phyloP scores from a whole-genome alignment of 83 land plant genomes.

The Picea abies region DNA sequence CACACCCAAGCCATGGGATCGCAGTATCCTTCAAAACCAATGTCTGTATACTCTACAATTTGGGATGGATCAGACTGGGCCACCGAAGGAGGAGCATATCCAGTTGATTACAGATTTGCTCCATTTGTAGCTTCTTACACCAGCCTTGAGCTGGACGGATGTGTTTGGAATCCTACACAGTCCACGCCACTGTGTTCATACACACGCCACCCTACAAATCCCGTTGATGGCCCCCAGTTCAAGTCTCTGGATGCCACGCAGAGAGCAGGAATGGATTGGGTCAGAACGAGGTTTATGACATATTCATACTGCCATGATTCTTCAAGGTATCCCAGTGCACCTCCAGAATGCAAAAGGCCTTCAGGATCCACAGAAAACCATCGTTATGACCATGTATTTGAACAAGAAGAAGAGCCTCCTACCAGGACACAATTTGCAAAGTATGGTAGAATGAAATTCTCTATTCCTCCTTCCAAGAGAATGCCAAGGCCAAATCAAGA shows the following conservation, averaged over 20 bases:
- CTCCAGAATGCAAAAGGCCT: slow-evolving; percentile 21
- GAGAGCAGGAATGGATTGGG: slow-evolving; percentile 42
- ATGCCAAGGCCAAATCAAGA: neutral
- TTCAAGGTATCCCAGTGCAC: slow-evolving; percentile 21
- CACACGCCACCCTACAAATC: slow-evolving; percentile 16
- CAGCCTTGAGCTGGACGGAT: slow-evolving; percentile 49
- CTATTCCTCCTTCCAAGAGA: slow-evolving; percentile 10
- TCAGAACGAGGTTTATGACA: slow-evolving; percentile 16
- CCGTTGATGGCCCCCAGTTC: slow-evolving; percentile 39
- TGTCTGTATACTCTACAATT: slow-evolving; percentile 59
- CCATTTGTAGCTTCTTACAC: slow-evolving; percentile 46
- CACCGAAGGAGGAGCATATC: slow-evolving; percentile 61
- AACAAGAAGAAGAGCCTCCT: slow-evolving; percentile 9
- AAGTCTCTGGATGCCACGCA: slow-evolving; percentile 36
- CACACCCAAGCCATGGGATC: slow-evolving; percentile 13
- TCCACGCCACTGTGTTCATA: slow-evolving; percentile 16
- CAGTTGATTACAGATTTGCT: slow-evolving; percentile 59
- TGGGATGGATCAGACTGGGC: slow-evolving; percentile 85
- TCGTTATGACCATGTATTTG: neutral
- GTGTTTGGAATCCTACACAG: slow-evolving; percentile 18
- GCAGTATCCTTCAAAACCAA: slow-evolving; percentile 63
- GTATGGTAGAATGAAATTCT: slow-evolving; percentile 9
- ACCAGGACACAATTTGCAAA: slow-evolving; percentile 8
- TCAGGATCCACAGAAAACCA: neutral
- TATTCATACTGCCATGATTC: slow-evolving; percentile 29